Evolutionary conservation across 2,329 filamentous ascomycete species (phyloP).

Genomic region (Tolypocladium capitatum): DNA sequence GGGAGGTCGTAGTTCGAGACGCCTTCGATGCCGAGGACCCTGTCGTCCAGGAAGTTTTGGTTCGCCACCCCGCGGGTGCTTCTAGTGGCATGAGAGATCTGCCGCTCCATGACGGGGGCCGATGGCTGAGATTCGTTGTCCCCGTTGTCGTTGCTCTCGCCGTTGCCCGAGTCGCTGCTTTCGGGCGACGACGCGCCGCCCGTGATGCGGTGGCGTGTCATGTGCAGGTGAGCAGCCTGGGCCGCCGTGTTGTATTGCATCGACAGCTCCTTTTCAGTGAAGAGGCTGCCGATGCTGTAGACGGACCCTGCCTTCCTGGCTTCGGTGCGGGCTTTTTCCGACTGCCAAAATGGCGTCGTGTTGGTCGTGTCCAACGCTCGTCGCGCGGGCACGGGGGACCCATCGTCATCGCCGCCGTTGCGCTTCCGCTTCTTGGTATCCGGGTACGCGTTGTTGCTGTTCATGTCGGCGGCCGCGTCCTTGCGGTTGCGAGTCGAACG

Average conservation of each 20-base stretch:
- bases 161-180: constrained; percentile 39
- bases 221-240: constrained; percentile 47
- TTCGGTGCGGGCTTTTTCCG: constrained; percentile 39
- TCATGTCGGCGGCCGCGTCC: constrained; percentile 26
- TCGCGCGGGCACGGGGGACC: constrained; percentile 45
- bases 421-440: constrained; percentile 52
- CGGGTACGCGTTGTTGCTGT: constrained; percentile 40
- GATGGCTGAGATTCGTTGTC: constrained; percentile 32
- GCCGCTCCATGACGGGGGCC: constrained; percentile 48
- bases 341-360: constrained; percentile 50
- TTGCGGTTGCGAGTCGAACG: constrained; percentile 48
- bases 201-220: constrained; percentile 42
- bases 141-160: constrained; percentile 35
- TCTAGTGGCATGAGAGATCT: constrained; percentile 49
- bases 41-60: constrained; percentile 44
- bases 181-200: constrained; percentile 36
- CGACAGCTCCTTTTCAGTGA: constrained; percentile 55
- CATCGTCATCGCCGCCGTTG: constrained; percentile 46
- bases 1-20: constrained; percentile 46
- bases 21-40: constrained; percentile 45
- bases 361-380: constrained; percentile 41
- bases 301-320: constrained; percentile 44
- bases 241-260: constrained; percentile 53
- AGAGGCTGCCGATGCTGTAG: constrained; percentile 57
- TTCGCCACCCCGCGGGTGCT: constrained; percentile 43